Percentiles rank a stretch among this genome's conserved stretches.
Evolutionary conservation across 768 basidiomycete genomes (phyloP).

Genomic region (Xerocomus spinulosus): DNA sequence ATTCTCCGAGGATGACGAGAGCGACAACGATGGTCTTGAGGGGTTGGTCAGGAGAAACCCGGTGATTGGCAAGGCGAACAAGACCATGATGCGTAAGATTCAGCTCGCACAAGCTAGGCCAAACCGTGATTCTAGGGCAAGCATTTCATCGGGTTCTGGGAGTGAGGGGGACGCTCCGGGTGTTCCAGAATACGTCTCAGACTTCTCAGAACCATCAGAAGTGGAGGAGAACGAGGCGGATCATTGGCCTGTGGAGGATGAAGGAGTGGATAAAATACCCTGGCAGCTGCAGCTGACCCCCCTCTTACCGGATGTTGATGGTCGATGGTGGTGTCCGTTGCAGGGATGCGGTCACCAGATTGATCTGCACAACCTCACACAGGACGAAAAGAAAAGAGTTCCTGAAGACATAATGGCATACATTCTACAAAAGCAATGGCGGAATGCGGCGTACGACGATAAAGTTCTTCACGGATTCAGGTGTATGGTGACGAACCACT

Average conservation of each 20-base stretch:
- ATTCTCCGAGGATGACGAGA: constrained; percentile 8
- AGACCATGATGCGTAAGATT: constrained; percentile 18
- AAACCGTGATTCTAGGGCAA: not conserved
- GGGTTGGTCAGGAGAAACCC: constrained; percentile 22
- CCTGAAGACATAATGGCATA: constrained; percentile 14
- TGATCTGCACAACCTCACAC: constrained; percentile 41
- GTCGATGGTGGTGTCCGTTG: constrained; percentile 52
- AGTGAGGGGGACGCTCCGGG: constrained; percentile 15
- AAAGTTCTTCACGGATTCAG: constrained; percentile 21
- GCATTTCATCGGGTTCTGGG: constrained; percentile 17
- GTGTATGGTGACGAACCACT: constrained; percentile 26
- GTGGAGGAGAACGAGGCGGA: constrained; percentile 39
- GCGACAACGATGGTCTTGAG: not conserved
- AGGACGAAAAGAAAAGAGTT: constrained; percentile 30
- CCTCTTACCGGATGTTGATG: constrained; percentile 37
- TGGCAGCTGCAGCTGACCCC: constrained; percentile 35
- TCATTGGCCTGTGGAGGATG: constrained; percentile 12
- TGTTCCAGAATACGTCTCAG: constrained; percentile 44
- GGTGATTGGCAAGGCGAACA: constrained; percentile 25
- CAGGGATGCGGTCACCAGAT: constrained; percentile 41
- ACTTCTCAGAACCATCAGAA: constrained; percentile 54
- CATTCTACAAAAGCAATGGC: constrained; percentile 34
- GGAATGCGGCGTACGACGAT: constrained; percentile 31
- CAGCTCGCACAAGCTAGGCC: constrained; percentile 11
- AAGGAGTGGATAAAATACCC: constrained; percentile 33